These are phyloP conservation scores for Triticum timopheevii DNA, from an alignment of 176 grass and related monocot genomes.

Conservation along the genomic window DNA sequence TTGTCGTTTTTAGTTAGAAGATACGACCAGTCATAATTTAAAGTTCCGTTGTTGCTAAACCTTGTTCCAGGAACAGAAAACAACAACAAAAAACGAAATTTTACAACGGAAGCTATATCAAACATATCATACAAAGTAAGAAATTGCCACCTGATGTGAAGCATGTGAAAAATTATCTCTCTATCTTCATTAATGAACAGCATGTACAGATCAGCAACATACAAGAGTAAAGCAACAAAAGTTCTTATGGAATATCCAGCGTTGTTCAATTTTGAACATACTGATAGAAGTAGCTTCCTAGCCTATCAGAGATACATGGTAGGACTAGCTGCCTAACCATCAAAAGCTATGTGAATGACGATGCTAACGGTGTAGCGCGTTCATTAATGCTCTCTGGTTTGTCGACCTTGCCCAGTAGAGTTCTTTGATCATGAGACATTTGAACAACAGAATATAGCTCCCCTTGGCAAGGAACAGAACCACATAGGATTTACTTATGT, in stretches of 20 bases:
- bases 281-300: neutral
- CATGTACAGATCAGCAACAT: neutral
- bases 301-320: neutral
- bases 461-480: neutral
- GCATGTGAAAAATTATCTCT: neutral
- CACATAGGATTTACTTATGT: neutral
- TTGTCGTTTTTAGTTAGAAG: neutral
- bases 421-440: neutral
- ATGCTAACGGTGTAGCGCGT: neutral
- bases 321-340: neutral
- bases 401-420: neutral
- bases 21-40: neutral
- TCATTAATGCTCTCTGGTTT: neutral
- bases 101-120: constrained; percentile 10
- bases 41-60: neutral
- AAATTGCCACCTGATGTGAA: constrained; percentile 11
- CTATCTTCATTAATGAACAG: neutral
- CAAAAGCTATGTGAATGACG: neutral
- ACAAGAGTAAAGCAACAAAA: neutral
- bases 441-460: neutral
- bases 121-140: constrained; percentile 13
- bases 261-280: neutral
- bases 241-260: neutral
- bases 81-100: neutral
- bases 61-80: constrained; percentile 4